Evolutionary conservation across 2,329 filamentous ascomycete species (phyloP), one percentile per base, ranked within the genome.

Genomic region (Claviceps africana): DNA sequence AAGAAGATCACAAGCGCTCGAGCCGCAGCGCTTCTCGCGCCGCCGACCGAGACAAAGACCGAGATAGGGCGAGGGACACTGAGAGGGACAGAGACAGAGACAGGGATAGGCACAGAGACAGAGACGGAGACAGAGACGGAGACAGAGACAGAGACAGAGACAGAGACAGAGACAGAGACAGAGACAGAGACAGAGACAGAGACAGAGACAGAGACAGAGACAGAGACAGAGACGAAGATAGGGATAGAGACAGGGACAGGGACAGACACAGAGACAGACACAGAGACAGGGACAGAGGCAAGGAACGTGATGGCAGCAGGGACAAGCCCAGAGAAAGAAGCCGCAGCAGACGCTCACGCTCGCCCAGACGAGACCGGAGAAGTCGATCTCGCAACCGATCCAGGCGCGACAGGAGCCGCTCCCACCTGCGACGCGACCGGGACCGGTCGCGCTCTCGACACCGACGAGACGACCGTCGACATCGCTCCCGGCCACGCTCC

Each of bases 381-480:
- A 66, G 64, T 55, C 60, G 63, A 2, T 66, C 65, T 17, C 66
- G 62, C 22, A 53, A 63, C 19, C 60, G 60, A 40, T 60, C 64
- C 13, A 61, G 65, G 53, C 65, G 67, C n/a, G 67, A 69, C 8
- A 60, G 64, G 51, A 70, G 67, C 52, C 66, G 65, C 49, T 65
- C 68, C 4, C 62, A 59, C 49, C 53, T 64, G 11, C 64, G 65
- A 52, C 64, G 66, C 46, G 70, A 71, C 17, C 67, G 68, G 58
- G 68, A 62, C 25, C 69, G 69, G 58, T 68, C 62, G 30, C 68
- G 69, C 17, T 72, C 72, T n/a, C 64, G 66, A 46, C 56, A 61
- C 22, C 60, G 64, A 17, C 61, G 64, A 55, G 64, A 68, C 50
- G 61, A 62, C 19, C 59, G 62, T 11, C 56, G 56, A 15, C 62